phyloP scores from a whole-genome alignment of 805 yeast species.

The Nakazawaea holstii region DNA sequence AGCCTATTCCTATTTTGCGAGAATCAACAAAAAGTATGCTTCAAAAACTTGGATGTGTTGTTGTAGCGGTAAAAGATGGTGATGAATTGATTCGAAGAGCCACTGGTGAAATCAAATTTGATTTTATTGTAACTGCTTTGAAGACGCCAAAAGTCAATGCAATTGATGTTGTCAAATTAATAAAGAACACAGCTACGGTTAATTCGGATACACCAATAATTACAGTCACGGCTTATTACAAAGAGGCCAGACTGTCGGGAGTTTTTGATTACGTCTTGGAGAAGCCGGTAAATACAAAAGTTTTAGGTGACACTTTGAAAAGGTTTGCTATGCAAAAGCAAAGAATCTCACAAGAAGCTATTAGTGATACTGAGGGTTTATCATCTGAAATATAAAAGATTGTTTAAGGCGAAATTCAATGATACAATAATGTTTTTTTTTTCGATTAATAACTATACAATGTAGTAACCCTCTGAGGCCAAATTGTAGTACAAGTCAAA shows the following conservation, averaged over 20 bases:
- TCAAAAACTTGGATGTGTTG: conserved; percentile 71
- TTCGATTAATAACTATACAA: conserved; percentile 28
- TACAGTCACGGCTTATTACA: conserved; percentile 65
- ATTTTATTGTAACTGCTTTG: conserved; percentile 73
- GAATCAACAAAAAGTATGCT: conserved; percentile 60
- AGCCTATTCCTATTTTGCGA: conserved; percentile 79
- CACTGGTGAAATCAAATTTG: conserved; percentile 80
- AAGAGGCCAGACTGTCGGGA: conserved; percentile 53
- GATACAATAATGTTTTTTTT: neutral
- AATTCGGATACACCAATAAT: conserved; percentile 75
- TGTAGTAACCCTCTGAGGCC: conserved; percentile 52
- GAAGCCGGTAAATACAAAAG: conserved; percentile 51
- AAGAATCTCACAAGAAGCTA: conserved; percentile 5
- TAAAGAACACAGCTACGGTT: conserved; percentile 69
- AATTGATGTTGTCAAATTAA: conserved; percentile 69
- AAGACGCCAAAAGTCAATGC: conserved; percentile 64
- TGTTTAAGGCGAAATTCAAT: neutral
- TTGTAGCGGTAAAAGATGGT: conserved; percentile 70
- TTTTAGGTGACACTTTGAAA: conserved; percentile 25
- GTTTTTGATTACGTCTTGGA: conserved; percentile 68
- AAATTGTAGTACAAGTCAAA: conserved; percentile 60
- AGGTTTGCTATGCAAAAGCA: conserved; percentile 14
- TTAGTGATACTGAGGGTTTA: conserved; percentile 10
- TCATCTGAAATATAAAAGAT: neutral
- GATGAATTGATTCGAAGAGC: conserved; percentile 79